These are phyloP conservation scores for Ophiostoma ulmi DNA, from an alignment of 2,329 filamentous ascomycete species.

Conservation along the genomic window DNA sequence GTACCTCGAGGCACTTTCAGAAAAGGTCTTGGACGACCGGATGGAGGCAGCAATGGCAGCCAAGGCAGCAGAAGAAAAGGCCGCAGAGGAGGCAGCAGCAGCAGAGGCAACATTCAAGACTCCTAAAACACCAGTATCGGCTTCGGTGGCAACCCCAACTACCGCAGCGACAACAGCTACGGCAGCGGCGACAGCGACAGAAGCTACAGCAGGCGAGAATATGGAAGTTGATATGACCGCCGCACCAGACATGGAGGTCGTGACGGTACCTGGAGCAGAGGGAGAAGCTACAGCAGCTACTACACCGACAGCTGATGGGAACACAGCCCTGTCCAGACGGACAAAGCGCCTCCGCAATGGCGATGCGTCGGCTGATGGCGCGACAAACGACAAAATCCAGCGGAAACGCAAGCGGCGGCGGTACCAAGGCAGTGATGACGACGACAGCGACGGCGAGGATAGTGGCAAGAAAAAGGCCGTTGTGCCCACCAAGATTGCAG, in stretches of 20 bases:
- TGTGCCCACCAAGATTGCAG: conserved; percentile 53
- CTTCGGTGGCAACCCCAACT: too few relatives aligned
- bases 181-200: background rate
- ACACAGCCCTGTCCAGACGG: background rate
- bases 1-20: conserved; percentile 27
- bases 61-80: conserved; percentile 13
- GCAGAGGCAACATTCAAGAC: background rate
- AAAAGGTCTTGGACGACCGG: conserved; percentile 25
- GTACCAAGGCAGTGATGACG: conserved; percentile 18
- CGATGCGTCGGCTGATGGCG: background rate
- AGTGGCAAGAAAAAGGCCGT: conserved; percentile 37
- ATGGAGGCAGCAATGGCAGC: conserved; percentile 8
- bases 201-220: background rate
- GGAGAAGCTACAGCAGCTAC: conserved; percentile 29
- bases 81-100: conserved; percentile 10
- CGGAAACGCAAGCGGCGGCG: conserved; percentile 24
- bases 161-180: background rate
- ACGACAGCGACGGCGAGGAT: conserved; percentile 16
- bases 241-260: conserved; percentile 27
- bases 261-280: conserved; percentile 24
- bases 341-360: background rate
- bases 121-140: too few relatives aligned
- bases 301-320: background rate
- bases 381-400: conserved; percentile 23
- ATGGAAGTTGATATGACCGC: conserved; percentile 40